phyloP scores from a whole-genome alignment of 2,329 filamentous ascomycete species.

The Fonsecaea monophora region DNA sequence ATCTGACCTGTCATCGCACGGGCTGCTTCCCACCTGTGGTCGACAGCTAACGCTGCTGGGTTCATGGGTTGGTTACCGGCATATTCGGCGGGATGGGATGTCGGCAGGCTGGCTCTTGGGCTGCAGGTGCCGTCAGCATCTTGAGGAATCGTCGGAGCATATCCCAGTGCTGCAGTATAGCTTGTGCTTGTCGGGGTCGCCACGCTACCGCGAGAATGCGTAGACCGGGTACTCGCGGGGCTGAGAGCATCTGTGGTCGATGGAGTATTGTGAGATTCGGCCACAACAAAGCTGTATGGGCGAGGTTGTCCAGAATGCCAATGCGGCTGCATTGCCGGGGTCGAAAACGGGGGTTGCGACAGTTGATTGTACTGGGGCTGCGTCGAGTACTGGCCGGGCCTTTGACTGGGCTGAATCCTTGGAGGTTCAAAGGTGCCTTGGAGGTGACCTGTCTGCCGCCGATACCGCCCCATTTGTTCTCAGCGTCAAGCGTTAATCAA shows the following conservation, averaged over 20 bases:
- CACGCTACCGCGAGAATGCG: constrained; percentile 18
- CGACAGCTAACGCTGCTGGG: not conserved
- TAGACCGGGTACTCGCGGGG: constrained; percentile 26
- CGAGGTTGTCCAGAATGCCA: not conserved
- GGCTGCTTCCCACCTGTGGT: constrained; percentile 6
- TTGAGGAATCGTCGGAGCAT: constrained; percentile 27
- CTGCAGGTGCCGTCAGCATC: constrained; percentile 27
- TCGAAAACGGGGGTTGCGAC: constrained; percentile 1
- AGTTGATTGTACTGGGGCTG: constrained; percentile 9
- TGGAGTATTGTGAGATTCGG: constrained; percentile 8
- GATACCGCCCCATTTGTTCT: constrained; percentile 29
- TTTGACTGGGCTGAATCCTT: constrained; percentile 11
- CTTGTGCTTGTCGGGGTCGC: constrained; percentile 21
- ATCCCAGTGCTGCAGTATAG: constrained; percentile 23
- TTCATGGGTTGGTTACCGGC: constrained; percentile 9
- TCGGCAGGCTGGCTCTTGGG: constrained; percentile 21
- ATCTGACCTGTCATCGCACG: constrained; percentile 29
- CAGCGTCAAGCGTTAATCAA: constrained; percentile 16
- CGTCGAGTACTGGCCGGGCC: constrained; percentile 9
- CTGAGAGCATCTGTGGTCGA: constrained; percentile 27
- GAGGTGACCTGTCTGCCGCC: constrained; percentile 26
- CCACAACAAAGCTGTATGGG: not conserved
- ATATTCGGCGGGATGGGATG: constrained; percentile 1
- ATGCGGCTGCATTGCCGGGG: constrained; percentile 3
- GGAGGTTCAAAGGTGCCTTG: constrained; percentile 24